Evolutionary conservation across 441 rosid species (phyloP).

Genomic region (Erysimum pusillum): DNA sequence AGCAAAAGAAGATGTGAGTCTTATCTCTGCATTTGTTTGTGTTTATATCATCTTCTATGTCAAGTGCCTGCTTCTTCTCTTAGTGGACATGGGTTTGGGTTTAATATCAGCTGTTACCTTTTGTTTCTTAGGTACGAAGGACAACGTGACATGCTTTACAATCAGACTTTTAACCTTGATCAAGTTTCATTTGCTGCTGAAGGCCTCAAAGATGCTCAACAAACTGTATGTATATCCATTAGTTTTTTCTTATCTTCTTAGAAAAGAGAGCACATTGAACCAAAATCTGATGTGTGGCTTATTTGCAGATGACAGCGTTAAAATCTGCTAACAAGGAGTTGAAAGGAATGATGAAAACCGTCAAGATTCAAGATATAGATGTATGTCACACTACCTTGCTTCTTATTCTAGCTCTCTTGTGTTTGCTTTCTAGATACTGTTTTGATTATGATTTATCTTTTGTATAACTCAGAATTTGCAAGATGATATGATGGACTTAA

Average conservation of each 20-base stretch:
- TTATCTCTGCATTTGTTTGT: not conserved
- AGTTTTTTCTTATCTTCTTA: not conserved
- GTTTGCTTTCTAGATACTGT: constrained; percentile 14
- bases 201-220: constrained; percentile 98
- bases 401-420: constrained; percentile 5
- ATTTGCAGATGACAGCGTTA: constrained; percentile 83
- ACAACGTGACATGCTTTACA: constrained; percentile 96
- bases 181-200: constrained; percentile 98
- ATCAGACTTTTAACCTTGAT: constrained; percentile 96
- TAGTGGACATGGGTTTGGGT: not conserved
- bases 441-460: constrained; percentile 22
- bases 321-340: constrained; percentile 90
- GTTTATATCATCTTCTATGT: not conserved
- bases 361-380: constrained; percentile 91
- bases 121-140: constrained; percentile 81
- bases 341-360: constrained; percentile 97
- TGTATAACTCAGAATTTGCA: constrained; percentile 77
- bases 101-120: not conserved
- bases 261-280: not conserved
- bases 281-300: not conserved
- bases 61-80: not conserved
- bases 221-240: constrained; percentile 70
- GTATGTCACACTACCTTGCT: constrained; percentile 49
- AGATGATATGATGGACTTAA: constrained; percentile 99
- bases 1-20: constrained; percentile 73